These are phyloP conservation scores for Saccharomyces hybrid DNA, from an alignment of 1,139 yeast species.

Conservation along the genomic window DNA sequence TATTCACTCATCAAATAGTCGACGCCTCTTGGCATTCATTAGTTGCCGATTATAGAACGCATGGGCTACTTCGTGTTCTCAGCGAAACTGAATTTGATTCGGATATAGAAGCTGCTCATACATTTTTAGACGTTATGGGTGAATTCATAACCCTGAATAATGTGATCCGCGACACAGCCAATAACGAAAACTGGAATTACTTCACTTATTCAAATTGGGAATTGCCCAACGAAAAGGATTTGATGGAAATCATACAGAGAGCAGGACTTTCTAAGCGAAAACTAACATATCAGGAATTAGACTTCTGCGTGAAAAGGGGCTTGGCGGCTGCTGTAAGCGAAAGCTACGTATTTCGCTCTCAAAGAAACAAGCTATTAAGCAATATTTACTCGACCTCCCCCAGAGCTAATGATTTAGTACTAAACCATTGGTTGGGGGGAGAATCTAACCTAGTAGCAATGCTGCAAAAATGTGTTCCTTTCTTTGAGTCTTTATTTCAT, in stretches of 20 bases:
- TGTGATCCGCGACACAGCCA: conserved; percentile 28
- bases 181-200: conserved; percentile 23
- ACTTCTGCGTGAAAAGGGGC: conserved; percentile 46
- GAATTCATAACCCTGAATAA: conserved; percentile 43
- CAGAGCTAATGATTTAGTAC: conserved; percentile 15
- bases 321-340: conserved; percentile 32
- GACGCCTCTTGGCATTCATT: conserved; percentile 61
- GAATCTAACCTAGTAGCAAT: conserved; percentile 16
- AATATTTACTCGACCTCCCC: conserved; percentile 16
- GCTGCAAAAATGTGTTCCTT: conserved; percentile 14
- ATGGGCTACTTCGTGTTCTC: conserved; percentile 45
- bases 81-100: conserved; percentile 46
- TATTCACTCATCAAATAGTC: conserved; percentile 49
- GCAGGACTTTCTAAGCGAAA: conserved; percentile 10
- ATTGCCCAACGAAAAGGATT: conserved; percentile 39
- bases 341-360: conserved; percentile 10
- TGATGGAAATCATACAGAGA: conserved; percentile 21
- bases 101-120: conserved; percentile 41
- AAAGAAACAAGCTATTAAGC: conserved; percentile 10
- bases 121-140: conserved; percentile 50
- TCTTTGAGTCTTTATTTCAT: conserved; percentile 10
- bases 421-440: conserved; percentile 22
- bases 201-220: conserved; percentile 38
- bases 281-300: conserved; percentile 22
- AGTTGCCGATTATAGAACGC: conserved; percentile 32